Base-by-base conservation (phyloP, 164 flowering plant genomes). In the Cinnamomum micranthum region DNA sequence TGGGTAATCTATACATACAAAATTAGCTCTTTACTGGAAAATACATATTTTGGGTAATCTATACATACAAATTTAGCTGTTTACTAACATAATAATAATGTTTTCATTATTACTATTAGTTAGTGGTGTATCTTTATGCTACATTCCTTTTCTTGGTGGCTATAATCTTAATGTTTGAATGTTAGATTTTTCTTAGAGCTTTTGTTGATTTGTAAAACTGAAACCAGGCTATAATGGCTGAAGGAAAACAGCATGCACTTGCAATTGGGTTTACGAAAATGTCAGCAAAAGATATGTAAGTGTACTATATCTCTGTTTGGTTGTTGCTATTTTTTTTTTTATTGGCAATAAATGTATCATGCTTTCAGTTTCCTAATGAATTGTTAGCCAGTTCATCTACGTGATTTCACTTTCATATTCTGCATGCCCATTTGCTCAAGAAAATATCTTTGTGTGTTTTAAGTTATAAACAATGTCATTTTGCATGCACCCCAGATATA, bases 201-300 rank as follows among this genome's bases (percentile, higher is more conserved):
- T 33, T 55, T 74, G 2, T 76, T 86, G 67, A 80, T 76, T 64
- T 70, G 28, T 74, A 47, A 41, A 70, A 55, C 31, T 67, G 47
- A 67, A 23, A 33, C 31, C 88, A 95, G 99, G 99, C 97, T 47
- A 91, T 95, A 81, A 91, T 93, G 96, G 99, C 98, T 80, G 97
- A 95, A 88, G 98, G 99, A 80, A 93, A 95, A 89, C 88, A 95
- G 69, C 95, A 95, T 88, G 99, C 98, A 72, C 92, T 95, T 75
- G 99, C 98, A 66, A 95, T 93, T 82, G 98, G 99, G 75, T 95
- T 91, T 76, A 93, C 99, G 69, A 93, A 95, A 85, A 88, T 95
- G 97, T 92, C 99, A 31, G 98, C 98, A 2, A 93, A 93, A 78
- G 92, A 95, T 81, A 95, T 93, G 99, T 95, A 81, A 89, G 99